Evolutionary conservation across 441 rosid species (phyloP).

Genomic region (Capsella rubella): DNA sequence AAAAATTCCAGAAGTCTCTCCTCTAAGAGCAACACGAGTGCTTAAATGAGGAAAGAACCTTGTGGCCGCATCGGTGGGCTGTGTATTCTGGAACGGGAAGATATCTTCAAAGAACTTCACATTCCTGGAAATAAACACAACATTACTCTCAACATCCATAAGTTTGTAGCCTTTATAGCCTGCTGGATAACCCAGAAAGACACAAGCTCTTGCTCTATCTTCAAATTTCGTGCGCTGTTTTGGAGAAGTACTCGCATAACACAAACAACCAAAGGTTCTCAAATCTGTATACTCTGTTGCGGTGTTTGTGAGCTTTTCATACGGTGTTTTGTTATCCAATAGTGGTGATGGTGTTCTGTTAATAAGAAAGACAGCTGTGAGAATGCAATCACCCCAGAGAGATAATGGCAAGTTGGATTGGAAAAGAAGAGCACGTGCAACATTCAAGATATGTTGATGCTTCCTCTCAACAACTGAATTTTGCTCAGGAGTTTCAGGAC

Average conservation of each 20-base stretch:
- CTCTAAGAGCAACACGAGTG: neutral
- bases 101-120: neutral
- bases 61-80: neutral
- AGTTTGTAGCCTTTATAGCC: neutral
- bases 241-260: neutral
- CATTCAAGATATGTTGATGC: neutral
- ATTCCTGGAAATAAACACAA: neutral
- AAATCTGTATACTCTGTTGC: neutral
- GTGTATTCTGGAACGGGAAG: neutral
- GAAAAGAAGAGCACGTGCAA: neutral
- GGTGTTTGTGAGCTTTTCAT: neutral
- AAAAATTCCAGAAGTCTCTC: neutral
- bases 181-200: neutral
- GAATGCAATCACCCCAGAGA: neutral
- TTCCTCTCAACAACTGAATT: neutral
- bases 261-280: neutral
- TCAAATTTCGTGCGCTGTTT: neutral
- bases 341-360: neutral
- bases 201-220: neutral
- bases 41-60: neutral
- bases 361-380: neutral
- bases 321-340: neutral
- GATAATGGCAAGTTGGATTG: neutral
- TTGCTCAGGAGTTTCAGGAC: neutral
- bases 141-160: neutral